These are phyloP conservation scores for Epichloe uncinata DNA, from an alignment of 2,329 filamentous ascomycete genomes.

Conservation along the genomic window DNA sequence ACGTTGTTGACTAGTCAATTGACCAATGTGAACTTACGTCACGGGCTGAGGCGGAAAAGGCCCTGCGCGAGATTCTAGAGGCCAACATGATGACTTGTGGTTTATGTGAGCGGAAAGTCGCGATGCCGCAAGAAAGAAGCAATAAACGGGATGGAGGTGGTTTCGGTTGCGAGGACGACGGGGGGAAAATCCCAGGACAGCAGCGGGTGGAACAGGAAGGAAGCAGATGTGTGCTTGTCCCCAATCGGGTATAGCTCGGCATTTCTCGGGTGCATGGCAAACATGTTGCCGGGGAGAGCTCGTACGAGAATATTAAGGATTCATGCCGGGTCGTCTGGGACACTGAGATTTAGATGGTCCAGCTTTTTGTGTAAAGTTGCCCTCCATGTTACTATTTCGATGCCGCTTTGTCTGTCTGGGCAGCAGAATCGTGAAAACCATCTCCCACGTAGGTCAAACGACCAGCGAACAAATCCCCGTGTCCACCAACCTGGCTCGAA, in stretches of 20 bases:
- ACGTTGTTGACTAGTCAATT: neutral
- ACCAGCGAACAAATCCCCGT: too few species aligned
- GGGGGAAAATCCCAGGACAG: constrained; percentile 9
- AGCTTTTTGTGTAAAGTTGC: too few species aligned
- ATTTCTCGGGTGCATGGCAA: constrained; percentile 6
- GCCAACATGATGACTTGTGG: constrained; percentile 52
- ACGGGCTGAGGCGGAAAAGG: constrained; percentile 68
- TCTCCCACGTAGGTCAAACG: too few species aligned
- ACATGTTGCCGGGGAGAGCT: neutral
- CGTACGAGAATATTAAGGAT: too few species aligned
- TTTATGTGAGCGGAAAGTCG: constrained; percentile 9
- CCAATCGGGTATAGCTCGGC: constrained; percentile 12
- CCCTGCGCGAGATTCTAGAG: constrained; percentile 57
- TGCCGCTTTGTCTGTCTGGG: too few species aligned
- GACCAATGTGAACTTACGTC: constrained; percentile 41
- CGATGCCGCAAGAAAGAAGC: constrained; percentile 8
- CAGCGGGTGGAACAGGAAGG: constrained; percentile 5
- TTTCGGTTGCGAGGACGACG: constrained; percentile 11
- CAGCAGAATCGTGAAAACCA: too few species aligned
- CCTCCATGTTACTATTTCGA: too few species aligned
- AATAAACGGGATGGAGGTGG: constrained; percentile 4
- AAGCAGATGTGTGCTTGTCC: neutral
- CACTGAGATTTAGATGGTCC: too few species aligned
- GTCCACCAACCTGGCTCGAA: too few species aligned
- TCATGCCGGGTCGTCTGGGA: too few species aligned